Evolutionary conservation across 164 flowering plant genomes (phyloP).

Genomic region (Tinospora cordifolia): DNA sequence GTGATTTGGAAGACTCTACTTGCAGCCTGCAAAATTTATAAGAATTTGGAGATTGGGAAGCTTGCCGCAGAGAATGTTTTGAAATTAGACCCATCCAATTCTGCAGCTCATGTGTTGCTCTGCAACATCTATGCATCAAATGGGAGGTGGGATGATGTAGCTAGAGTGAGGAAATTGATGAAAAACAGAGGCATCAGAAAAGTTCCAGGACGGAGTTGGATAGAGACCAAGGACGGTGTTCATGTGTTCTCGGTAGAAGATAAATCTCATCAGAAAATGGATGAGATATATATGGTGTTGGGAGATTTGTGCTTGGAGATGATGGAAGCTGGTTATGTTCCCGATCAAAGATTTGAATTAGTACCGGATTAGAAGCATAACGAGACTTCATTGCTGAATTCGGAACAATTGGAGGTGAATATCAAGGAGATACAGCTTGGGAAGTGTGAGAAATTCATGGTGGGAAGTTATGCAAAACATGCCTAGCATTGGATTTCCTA

Average conservation of each 20-base stretch:
- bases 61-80: constrained; percentile 50
- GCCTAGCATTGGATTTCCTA: no score
- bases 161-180: constrained; percentile 46
- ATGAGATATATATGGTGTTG: constrained; percentile 34
- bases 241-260: constrained; percentile 56
- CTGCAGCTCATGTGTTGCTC: constrained; percentile 54
- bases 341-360: constrained; percentile 11
- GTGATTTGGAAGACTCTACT: constrained; percentile 58
- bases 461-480: no score
- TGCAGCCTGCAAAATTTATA: constrained; percentile 50
- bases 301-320: constrained; percentile 37
- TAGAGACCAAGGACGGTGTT: constrained; percentile 32
- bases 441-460: no score
- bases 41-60: constrained; percentile 45
- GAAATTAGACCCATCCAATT: constrained; percentile 52
- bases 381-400: no score
- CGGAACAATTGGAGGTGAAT: no score
- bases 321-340: constrained; percentile 34
- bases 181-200: constrained; percentile 42
- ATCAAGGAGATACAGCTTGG: no score
- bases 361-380: no score
- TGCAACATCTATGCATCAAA: constrained; percentile 52
- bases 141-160: constrained; percentile 49
- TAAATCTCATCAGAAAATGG: constrained; percentile 38
- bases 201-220: constrained; percentile 65